These are phyloP conservation scores for Chalara sp. DNA, from an alignment of 2,329 filamentous ascomycete genomes.

Conservation along the genomic window DNA sequence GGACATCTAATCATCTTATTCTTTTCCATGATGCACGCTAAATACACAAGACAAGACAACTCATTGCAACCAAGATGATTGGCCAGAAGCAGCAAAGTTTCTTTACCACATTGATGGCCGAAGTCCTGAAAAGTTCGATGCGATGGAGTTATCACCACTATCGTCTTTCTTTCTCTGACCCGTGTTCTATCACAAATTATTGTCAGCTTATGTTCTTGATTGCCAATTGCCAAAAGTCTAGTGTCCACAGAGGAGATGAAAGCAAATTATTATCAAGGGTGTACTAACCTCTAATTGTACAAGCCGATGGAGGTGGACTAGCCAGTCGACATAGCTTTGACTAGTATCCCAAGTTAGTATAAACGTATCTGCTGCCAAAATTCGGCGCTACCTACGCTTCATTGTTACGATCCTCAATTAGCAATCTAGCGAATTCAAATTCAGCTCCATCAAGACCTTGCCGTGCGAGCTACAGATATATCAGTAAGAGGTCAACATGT, in stretches of 20 bases:
- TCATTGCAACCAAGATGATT: no score
- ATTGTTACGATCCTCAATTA: constrained; percentile 94
- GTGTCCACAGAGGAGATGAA: background rate
- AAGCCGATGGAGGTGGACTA: constrained; percentile 88
- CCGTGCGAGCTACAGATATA: constrained; percentile 58
- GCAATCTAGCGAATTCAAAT: constrained; percentile 86
- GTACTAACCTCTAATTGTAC: constrained; percentile 77
- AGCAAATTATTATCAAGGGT: background rate
- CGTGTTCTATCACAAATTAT: constrained; percentile 42
- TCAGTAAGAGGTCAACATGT: background rate
- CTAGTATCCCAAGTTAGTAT: background rate
- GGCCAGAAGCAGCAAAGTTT: background rate
- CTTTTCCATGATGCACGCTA: no score
- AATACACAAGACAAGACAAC: no score
- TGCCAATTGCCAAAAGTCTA: background rate
- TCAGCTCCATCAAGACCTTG: constrained; percentile 93
- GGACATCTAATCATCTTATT: no score
- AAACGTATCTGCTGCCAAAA: background rate
- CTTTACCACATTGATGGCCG: constrained; percentile 53
- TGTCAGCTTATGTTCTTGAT: background rate
- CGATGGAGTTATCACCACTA: constrained; percentile 40
- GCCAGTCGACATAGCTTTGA: constrained; percentile 96
- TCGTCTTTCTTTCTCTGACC: constrained; percentile 68
- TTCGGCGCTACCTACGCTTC: constrained; percentile 50
- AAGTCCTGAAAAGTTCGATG: constrained; percentile 51